A percentile compares a stretch with the other conserved stretches of the same genome.
Conservation (phyloP, 2,329 filamentous ascomycete species). For the Aspergillus sp. region DNA sequence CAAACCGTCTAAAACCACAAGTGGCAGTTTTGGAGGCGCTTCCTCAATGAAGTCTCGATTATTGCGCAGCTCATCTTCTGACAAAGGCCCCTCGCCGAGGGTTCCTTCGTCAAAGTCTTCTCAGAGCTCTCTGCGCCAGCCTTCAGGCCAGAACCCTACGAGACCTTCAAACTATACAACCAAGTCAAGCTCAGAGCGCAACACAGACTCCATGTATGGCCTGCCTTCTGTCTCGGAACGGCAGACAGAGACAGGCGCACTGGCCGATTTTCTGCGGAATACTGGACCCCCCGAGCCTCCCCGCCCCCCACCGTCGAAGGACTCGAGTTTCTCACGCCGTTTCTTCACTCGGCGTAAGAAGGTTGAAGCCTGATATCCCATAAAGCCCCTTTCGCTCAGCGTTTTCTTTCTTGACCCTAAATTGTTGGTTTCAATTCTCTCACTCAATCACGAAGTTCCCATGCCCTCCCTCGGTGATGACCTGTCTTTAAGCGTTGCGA, state of each 20-base stretch:
- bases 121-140: constrained; percentile 33
- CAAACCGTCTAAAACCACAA: constrained; percentile 16
- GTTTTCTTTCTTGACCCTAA: background rate
- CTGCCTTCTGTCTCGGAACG: constrained; percentile 25
- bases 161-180: constrained; percentile 35
- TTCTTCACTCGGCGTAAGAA: constrained; percentile 30
- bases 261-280: constrained; percentile 71
- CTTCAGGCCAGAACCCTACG: constrained; percentile 28
- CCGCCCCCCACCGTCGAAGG: constrained; percentile 14
- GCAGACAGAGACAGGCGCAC: constrained; percentile 58
- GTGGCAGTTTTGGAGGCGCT: constrained; percentile 16
- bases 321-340: constrained; percentile 18
- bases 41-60: constrained; percentile 37
- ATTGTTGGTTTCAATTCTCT: background rate
- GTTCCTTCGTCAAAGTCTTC: constrained; percentile 32
- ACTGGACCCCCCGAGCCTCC: constrained; percentile 61
- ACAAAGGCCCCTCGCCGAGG: constrained; percentile 27
- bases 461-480: constrained; percentile 13
- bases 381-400: too few species aligned
- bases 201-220: constrained; percentile 18
- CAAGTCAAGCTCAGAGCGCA: constrained; percentile 40
- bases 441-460: constrained; percentile 8
- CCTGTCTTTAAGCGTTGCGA: constrained; percentile 11
- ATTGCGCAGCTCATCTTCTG: constrained; percentile 30
- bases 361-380: constrained; percentile 12